Conservation (phyloP, 371 early-diverging fungal genomes). For the Lichtheimia ramosa region DNA sequence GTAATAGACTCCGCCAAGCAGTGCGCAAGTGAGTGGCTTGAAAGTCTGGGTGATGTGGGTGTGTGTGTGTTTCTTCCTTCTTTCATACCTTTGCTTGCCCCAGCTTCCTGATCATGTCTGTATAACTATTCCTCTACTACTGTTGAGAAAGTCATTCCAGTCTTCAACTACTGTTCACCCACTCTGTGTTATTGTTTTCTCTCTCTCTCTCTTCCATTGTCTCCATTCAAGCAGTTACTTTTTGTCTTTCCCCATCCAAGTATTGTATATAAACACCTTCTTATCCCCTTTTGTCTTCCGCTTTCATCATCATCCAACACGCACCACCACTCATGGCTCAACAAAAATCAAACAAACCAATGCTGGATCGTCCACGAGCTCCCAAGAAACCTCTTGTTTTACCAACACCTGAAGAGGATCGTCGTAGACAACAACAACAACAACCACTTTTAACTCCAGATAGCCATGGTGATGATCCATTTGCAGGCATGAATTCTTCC, state of each 20-base stretch:
- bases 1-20: no score
- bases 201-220: neutral
- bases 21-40: no score
- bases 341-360: constrained; percentile 2
- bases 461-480: constrained; percentile 28
- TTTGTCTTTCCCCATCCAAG: neutral
- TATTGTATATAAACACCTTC: neutral
- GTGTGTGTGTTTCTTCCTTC: no score
- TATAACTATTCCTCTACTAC: no score
- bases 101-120: no score
- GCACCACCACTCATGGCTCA: neutral
- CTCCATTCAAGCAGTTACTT: neutral
- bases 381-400: constrained; percentile 2
- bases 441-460: constrained; percentile 11
- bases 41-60: no score
- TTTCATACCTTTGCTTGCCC: no score
- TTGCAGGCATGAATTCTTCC: constrained; percentile 50
- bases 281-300: neutral
- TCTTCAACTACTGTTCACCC: no score
- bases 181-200: constrained; percentile 1
- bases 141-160: no score
- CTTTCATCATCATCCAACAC: neutral
- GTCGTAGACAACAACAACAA: neutral
- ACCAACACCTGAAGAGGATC: neutral
- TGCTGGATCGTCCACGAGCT: neutral